Evolutionary conservation across 352 stramenopile species (phyloP), one percentile per base, ranked within the genome.

Genomic region (Pythium rishiriense): DNA sequence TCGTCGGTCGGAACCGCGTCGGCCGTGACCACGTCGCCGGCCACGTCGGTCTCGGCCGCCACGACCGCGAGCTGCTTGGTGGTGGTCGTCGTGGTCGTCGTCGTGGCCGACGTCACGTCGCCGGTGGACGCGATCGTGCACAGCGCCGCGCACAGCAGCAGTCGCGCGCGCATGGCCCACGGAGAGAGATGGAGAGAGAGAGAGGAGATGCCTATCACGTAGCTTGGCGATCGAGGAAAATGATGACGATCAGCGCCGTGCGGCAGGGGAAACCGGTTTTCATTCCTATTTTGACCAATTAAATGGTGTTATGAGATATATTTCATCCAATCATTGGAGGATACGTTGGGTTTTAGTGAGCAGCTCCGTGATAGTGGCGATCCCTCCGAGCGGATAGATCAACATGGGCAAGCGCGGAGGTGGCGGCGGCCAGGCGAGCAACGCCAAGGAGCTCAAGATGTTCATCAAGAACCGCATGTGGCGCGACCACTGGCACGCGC

Each of bases 401-500:
- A 60, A 4, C 28, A 79, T 76, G 74, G 69, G 72, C 24, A 74
- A 70, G 65, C 61, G 78, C 6, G 78, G 77, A 14, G 53, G 70
- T 4, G 66, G 60, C 49, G 65, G 66, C 54, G 60, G 64, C 35
- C 37, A 69, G n/a, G 68, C 70, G 24, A 90, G 72, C 69, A 86
- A 89, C 74, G 74, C 76, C 26, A 80, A 73, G 46, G 82, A 93
- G 47, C 77, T 95, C 62, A 90, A 89, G 75, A 77, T 92, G 72
- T 95, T 92, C 60, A 41, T 95, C 48, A 73, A 83, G 64, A 88
- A 95, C 66, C 72, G 86, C 52, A 88, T 92, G 83, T 93, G 86
- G 86, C 72, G 75, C 29, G 86, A 95, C 11, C 77, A 95, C 64
- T 86, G 76, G 76, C 77, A 89, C 57, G 69, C 78, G 15, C 58